A percentile compares a stretch with the other conserved stretches of the same genome.
Evolutionary conservation across 2,329 filamentous ascomycete genomes (phyloP).

Genomic region (Hypoxylon sp.): DNA sequence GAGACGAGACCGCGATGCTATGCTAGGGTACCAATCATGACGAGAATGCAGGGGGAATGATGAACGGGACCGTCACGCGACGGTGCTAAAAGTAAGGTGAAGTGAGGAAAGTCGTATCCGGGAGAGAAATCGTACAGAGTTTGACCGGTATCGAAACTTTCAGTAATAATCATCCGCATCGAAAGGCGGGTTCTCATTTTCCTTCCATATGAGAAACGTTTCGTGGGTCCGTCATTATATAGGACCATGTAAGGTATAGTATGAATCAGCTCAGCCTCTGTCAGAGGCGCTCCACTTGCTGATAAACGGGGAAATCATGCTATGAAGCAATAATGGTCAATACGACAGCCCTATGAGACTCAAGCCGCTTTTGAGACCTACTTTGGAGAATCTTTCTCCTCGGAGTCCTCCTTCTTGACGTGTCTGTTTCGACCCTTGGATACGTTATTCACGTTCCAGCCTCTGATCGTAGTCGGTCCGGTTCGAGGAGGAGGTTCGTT

Average conservation of each 20-base stretch:
- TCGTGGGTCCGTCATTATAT: slow-evolving; percentile 23
- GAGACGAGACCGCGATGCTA: slow-evolving; percentile 33
- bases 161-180: not conserved
- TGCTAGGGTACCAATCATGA: slow-evolving; percentile 6
- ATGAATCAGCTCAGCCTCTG: slow-evolving; percentile 28
- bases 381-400: slow-evolving; percentile 53
- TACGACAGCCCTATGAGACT: slow-evolving; percentile 20
- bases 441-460: slow-evolving; percentile 66
- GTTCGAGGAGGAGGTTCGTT: slow-evolving; percentile 68
- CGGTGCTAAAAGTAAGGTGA: not conserved
- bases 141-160: not conserved
- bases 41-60: slow-evolving; percentile 9
- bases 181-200: slow-evolving; percentile 14
- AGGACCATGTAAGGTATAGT: not conserved
- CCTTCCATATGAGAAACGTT: not conserved
- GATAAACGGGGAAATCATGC: slow-evolving; percentile 48
- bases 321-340: slow-evolving; percentile 35
- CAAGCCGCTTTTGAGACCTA: slow-evolving; percentile 40
- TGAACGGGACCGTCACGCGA: slow-evolving; percentile 1
- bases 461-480: slow-evolving; percentile 68
- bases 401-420: slow-evolving; percentile 50
- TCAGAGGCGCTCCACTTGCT: slow-evolving; percentile 51
- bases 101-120: slow-evolving; percentile 1
- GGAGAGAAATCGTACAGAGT: slow-evolving; percentile 3
- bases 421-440: slow-evolving; percentile 52